A percentile compares a stretch with the other conserved stretches of the same genome.
phyloP scores from a whole-genome alignment of 2,329 filamentous ascomycete species.

The Geosmithia putterillii region DNA sequence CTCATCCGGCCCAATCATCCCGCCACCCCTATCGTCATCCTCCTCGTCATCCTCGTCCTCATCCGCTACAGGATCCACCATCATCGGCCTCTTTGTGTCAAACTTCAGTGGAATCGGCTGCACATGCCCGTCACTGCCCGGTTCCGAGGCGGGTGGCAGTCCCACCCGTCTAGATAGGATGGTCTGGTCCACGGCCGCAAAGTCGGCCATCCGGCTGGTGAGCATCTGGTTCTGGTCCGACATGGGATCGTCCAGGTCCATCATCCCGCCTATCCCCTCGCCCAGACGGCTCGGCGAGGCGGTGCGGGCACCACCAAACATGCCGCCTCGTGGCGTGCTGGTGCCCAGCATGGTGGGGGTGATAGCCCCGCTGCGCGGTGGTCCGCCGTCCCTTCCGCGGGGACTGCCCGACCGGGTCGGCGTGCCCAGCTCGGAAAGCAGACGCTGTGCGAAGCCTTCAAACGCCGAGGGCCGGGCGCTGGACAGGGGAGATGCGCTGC shows the following conservation, averaged over 20 bases:
- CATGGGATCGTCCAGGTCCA: not conserved
- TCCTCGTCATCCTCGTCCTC: constrained; percentile 5
- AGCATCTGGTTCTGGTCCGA: not conserved
- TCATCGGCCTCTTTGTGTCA: constrained; percentile 16
- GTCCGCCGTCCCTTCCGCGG: constrained; percentile 31
- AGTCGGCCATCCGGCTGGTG: constrained; percentile 28
- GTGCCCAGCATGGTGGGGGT: no score
- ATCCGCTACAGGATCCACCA: constrained; percentile 7
- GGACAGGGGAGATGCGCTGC: constrained; percentile 31
- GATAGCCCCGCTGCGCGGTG: constrained; percentile 14
- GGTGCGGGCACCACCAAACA: no score
- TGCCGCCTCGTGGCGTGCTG: no score
- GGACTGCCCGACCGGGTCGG: constrained; percentile 38
- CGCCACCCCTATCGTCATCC: constrained; percentile 2
- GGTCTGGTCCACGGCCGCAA: constrained; percentile 51
- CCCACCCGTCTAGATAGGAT: constrained; percentile 44
- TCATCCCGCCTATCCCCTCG: constrained; percentile 7
- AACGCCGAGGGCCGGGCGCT: constrained; percentile 40
- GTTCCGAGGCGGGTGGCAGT: constrained; percentile 23
- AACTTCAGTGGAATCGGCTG: constrained; percentile 33
- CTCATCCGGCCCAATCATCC: constrained; percentile 1
- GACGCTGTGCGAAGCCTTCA: constrained; percentile 49
- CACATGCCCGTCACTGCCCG: constrained; percentile 13
- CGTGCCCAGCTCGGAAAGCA: constrained; percentile 46
- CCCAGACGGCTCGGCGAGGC: constrained; percentile 25